phyloP scores from a whole-genome alignment of 352 stramenopile genomes.

The Bremia lactucae region DNA sequence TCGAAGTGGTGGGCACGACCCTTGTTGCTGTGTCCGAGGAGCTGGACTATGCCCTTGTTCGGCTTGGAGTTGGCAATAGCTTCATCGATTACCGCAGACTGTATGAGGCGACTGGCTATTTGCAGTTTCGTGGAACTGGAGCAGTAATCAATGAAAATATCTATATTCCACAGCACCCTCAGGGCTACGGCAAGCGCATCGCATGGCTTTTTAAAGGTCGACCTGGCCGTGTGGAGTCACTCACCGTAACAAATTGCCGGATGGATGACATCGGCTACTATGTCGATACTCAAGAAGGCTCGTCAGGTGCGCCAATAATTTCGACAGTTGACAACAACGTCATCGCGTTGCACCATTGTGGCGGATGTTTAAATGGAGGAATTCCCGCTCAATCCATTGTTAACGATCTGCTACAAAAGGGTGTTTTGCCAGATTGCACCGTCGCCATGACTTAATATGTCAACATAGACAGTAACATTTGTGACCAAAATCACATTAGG shows the following conservation, averaged over 20 bases:
- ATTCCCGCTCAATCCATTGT: constrained; percentile 49
- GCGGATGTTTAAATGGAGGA: constrained; percentile 56
- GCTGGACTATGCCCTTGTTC: constrained; percentile 52
- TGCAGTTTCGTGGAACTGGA: constrained; percentile 43
- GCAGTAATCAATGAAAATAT: constrained; percentile 40
- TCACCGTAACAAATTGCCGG: constrained; percentile 32
- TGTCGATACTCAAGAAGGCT: constrained; percentile 61
- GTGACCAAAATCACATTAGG: no score
- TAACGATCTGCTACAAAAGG: constrained; percentile 20
- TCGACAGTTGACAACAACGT: constrained; percentile 40
- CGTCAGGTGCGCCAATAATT: constrained; percentile 59
- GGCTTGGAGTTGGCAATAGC: constrained; percentile 23
- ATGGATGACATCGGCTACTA: constrained; percentile 55
- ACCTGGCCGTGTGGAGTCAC: constrained; percentile 23
- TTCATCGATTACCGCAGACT: constrained; percentile 17
- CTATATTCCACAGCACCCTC: constrained; percentile 64
- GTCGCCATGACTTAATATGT: no score
- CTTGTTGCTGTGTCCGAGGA: constrained; percentile 49
- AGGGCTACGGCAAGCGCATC: constrained; percentile 51
- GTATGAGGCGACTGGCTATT: constrained; percentile 36
- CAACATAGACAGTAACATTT: no score
- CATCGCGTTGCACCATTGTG: constrained; percentile 71
- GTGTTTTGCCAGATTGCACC: constrained; percentile 29
- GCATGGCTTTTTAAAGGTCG: constrained; percentile 31
- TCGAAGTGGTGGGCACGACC: constrained; percentile 26